Percentiles rank a stretch among this genome's conserved stretches.
phyloP scores from a whole-genome alignment of 148 eudicot species.

The Pouteria glomerata region DNA sequence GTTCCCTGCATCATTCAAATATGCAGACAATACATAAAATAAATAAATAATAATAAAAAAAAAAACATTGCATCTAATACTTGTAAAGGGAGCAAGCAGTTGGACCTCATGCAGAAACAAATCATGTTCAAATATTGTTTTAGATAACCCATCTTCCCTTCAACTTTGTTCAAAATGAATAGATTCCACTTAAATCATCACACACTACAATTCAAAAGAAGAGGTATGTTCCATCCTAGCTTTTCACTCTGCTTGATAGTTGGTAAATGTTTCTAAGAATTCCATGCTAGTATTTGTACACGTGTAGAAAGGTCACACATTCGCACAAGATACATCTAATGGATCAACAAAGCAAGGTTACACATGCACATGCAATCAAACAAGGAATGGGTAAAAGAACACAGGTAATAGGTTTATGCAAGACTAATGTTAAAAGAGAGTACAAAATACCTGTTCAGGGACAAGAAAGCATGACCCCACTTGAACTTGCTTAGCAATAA shows the following conservation, averaged over 20 bases:
- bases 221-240: neutral
- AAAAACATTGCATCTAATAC: neutral
- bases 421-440: neutral
- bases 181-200: neutral
- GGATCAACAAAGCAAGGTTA: too few species aligned
- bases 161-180: neutral
- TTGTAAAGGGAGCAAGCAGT: neutral
- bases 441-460: slow-evolving; percentile 60
- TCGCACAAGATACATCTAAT: too few species aligned
- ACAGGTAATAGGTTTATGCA: neutral
- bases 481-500: slow-evolving; percentile 83
- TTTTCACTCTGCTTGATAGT: neutral
- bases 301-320: neutral
- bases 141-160: neutral
- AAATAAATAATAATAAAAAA: neutral
- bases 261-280: neutral
- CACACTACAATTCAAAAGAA: neutral
- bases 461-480: slow-evolving; percentile 98
- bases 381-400: neutral
- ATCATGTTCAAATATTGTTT: neutral
- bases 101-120: neutral
- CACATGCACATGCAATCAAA: neutral
- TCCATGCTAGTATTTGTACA: neutral
- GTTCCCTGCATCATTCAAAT: slow-evolving; percentile 42
- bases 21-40: neutral